Base-by-base conservation (phyloP, 1,284 basidiomycete genomes). In the Leccinum angustisporum region DNA sequence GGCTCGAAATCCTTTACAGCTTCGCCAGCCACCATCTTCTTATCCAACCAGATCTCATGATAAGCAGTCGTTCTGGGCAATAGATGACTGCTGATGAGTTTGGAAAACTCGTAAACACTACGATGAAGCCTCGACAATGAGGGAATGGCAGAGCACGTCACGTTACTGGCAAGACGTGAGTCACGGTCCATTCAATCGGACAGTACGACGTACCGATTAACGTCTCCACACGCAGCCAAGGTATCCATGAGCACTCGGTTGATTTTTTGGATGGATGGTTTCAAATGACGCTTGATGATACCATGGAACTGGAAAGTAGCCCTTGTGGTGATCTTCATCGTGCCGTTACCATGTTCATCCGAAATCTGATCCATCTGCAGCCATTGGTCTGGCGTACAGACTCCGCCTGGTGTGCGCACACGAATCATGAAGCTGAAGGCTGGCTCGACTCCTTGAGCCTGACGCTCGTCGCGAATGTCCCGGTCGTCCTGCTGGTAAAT, bases 291-390 rank as follows among this genome's bases (percentile, higher is more conserved):
- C 84, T 99, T 99, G 81, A 99, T 91, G 68, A 99, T 91, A 65
- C 97, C 97, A 78, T 99, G 97, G 85, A 98, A 99, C 80, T 99
- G 97, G 88, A 98, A 98, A n/a, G 97, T 99, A 79, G 96, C 90
- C 65, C 97, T 84, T 31, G 97, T 99, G 56, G 97, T 99, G 70
- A 99, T 90, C 83, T 99, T 99, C 81, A 99, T 91, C 14, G 96
- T 96, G 61, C 92, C 87, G 71, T 90, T 94, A 31, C 95, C 97
- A 77, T 97, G 94, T 78, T 96, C 92, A 73, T 98, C 96, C 11
- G 51, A 88, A 67, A 99, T 98, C 67, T 90, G 88, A 79, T 98
- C 95, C 86, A 99, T 94, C 70, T 91, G 86, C 60, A 97, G 80
- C 97, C 97, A 99, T 79, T 99, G 97, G 61, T 87, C 78, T 10